These are phyloP conservation scores for Actinidia chinensis DNA, from an alignment of 179 eudicot species.

Conservation along the genomic window DNA sequence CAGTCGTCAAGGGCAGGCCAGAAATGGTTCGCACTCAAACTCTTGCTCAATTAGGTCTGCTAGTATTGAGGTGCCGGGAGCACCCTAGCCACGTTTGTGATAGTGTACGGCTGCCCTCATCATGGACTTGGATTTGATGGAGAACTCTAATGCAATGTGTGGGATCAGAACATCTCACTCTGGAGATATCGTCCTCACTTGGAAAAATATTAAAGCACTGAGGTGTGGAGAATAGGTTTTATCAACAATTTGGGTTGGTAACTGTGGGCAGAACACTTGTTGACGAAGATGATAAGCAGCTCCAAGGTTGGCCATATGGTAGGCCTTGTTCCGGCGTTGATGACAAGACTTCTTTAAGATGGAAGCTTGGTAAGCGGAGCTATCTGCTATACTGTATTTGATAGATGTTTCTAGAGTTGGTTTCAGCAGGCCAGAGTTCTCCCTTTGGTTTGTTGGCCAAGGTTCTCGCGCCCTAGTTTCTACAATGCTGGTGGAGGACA, in stretches of 20 bases:
- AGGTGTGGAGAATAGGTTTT: constrained; percentile 69
- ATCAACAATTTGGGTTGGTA: constrained; percentile 73
- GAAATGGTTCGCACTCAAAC: constrained; percentile 87
- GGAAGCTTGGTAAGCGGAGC: constrained; percentile 98
- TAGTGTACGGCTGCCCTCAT: constrained; percentile 76
- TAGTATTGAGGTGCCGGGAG: constrained; percentile 97
- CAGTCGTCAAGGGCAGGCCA: constrained; percentile 83
- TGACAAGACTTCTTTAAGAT: constrained; percentile 51
- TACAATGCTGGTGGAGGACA: constrained; percentile 65
- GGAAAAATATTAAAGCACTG: constrained; percentile 67
- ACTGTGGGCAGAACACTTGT: constrained; percentile 56
- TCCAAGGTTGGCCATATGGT: constrained; percentile 52
- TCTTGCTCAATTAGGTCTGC: constrained; percentile 86
- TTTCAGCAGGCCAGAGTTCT: constrained; percentile 78
- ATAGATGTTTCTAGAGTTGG: constrained; percentile 74
- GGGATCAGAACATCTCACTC: constrained; percentile 31
- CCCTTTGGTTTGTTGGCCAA: constrained; percentile 86
- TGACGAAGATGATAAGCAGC: constrained; percentile 67
- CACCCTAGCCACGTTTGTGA: constrained; percentile 97
- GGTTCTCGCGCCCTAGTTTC: constrained; percentile 51
- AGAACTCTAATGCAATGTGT: constrained; percentile 51
- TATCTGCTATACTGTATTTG: constrained; percentile 74
- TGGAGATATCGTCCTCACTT: constrained; percentile 62
- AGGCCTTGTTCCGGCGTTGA: constrained; percentile 59
- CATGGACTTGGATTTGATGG: constrained; percentile 59